Evolutionary conservation across 176 grass and related monocot genomes (phyloP), one percentile per base, ranked within the genome.

Genomic region (Aegilops longissima): DNA sequence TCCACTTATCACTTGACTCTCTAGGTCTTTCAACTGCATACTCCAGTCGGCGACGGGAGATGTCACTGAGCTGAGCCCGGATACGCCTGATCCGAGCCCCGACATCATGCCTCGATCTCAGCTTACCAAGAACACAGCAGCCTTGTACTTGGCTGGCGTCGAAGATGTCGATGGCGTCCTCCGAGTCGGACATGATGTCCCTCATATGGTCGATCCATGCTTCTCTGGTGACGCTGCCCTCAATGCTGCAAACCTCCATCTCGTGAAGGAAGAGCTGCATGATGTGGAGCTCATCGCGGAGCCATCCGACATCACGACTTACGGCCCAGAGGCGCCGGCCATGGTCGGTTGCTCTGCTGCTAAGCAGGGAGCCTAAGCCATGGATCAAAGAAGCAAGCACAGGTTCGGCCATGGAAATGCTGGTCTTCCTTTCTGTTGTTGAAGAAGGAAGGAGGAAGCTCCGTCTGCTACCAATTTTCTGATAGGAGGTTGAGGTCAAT

Each of bases 121-220:
- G 31, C 40, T 74, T 52, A 42, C 66, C 12, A 20, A 74, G 40
- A 63, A 51, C 14, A 38, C 31, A 17, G 16, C 76, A 74, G 17
- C 54, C 17, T 27, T 66, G 2, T 70, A 58, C 82, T 66, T 80
- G 75, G 61, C 59, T 63, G 3, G 67, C 87, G 7, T 89, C 76
- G 17, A 80, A 80, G 66, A 84, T 31, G 35, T 89, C 82, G 1
- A 84, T 1, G 58, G 36, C 8, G 7, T 84, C 82, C 82, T 84
- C 58, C 3, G 58, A 80, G 8, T 80, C 67, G 3, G 73, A 59
- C 87, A 69, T 51, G 64, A 72, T 47, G 72, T 64, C 84, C 51
- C 77, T 63, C 58, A 91, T 88, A 63, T 91, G 85, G 21, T 68
- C 77, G 11, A 71, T 38, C 86, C 81, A 91, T 54, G 87, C 81